Evolutionary conservation across 1,284 basidiomycete genomes (phyloP).

Genomic region (Cryptococcus sp.): DNA sequence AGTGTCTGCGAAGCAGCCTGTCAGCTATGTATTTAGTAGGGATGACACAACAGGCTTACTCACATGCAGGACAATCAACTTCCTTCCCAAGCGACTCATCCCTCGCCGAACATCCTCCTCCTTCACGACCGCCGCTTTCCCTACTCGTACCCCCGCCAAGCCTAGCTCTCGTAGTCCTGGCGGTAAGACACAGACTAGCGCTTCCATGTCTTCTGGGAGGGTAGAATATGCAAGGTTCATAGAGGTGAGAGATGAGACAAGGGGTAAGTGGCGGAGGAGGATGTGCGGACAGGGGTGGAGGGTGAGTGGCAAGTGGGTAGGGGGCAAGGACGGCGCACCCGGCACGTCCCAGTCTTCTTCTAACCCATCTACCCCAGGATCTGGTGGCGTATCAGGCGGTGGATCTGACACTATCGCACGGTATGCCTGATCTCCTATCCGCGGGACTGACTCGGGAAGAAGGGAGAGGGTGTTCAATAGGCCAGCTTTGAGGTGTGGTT

Average conservation of each 20-base stretch:
- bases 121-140: background rate
- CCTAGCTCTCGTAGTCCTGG: constrained; percentile 25
- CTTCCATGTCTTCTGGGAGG: constrained; percentile 23
- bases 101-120: constrained; percentile 15
- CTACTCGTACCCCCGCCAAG: constrained; percentile 21
- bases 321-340: background rate
- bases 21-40: background rate
- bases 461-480: constrained; percentile 21
- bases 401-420: constrained; percentile 18
- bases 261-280: constrained; percentile 23
- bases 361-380: background rate
- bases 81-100: constrained; percentile 21
- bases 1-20: constrained; percentile 19
- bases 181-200: constrained; percentile 26
- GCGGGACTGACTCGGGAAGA: constrained; percentile 8
- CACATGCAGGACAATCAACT: constrained; percentile 36
- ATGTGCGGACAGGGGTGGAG: constrained; percentile 26
- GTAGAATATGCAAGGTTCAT: constrained; percentile 35
- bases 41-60: constrained; percentile 4
- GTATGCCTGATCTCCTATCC: constrained; percentile 23
- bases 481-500: constrained; percentile 25
- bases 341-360: constrained; percentile 22
- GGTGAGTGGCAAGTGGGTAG: constrained; percentile 26
- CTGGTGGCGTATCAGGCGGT: constrained; percentile 1
- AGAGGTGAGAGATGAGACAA: constrained; percentile 23